Conservation (phyloP, 176 grass and related monocot genomes). For the Carex cristatella region DNA sequence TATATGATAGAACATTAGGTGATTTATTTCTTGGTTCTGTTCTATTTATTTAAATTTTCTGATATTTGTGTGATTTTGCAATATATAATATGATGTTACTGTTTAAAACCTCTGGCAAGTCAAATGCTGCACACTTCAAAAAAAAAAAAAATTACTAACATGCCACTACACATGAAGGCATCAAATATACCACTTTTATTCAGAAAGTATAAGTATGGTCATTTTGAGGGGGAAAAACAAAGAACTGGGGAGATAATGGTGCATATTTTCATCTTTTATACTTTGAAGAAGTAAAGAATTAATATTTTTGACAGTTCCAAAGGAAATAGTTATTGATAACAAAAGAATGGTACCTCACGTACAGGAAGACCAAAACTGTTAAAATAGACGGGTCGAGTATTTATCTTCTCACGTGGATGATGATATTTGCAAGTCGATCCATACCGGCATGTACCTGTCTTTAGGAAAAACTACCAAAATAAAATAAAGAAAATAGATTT, state of each 20-base stretch:
- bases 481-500: slow-evolving; percentile 4
- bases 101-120: neutral
- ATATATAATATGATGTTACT: neutral
- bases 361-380: slow-evolving; percentile 39
- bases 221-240: neutral
- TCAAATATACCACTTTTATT: neutral
- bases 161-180: neutral
- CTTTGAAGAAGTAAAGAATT: neutral
- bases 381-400: slow-evolving; percentile 20
- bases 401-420: slow-evolving; percentile 29
- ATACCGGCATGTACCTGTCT: slow-evolving; percentile 37
- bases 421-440: slow-evolving; percentile 36
- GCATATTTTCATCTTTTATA: slow-evolving; percentile 10
- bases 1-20: neutral
- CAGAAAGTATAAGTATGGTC: neutral
- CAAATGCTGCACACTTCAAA: neutral
- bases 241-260: neutral
- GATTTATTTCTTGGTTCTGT: neutral
- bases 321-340: slow-evolving; percentile 5
- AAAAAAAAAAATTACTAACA: neutral
- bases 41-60: neutral
- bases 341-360: slow-evolving; percentile 27
- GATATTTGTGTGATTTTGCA: neutral
- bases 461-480: slow-evolving; percentile 38
- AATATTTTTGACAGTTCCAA: neutral